A percentile compares a stretch with the other conserved stretches of the same genome.
Evolutionary conservation across 345 rosid genomes (phyloP).

Genomic region (Euclidium syriacum): DNA sequence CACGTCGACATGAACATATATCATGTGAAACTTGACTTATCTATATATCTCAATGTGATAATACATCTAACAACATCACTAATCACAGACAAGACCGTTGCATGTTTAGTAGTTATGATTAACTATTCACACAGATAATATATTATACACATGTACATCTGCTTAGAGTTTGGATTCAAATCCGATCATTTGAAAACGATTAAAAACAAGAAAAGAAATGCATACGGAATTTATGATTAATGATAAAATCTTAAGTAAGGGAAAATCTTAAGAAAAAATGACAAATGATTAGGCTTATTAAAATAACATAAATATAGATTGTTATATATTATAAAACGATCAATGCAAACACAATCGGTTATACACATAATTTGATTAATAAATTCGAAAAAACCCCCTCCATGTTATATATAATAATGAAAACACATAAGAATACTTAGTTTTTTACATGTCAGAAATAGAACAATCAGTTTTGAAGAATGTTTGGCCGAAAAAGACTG

Average conservation of each 20-base stretch:
- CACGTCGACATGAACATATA: conserved; percentile 17
- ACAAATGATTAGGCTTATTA: too few relatives aligned
- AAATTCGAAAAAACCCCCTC: too few relatives aligned
- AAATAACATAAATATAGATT: too few relatives aligned
- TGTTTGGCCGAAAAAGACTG: conserved; percentile 22
- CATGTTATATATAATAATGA: not conserved
- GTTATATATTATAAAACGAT: too few relatives aligned
- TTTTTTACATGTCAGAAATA: conserved; percentile 11
- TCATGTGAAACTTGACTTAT: conserved; percentile 10
- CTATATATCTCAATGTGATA: not conserved
- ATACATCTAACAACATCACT: conserved; percentile 9
- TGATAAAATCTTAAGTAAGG: too few relatives aligned
- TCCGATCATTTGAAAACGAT: too few relatives aligned
- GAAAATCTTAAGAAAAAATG: too few relatives aligned
- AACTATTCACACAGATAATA: not conserved
- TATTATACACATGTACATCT: not conserved
- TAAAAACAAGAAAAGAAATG: too few relatives aligned
- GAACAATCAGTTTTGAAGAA: conserved; percentile 21
- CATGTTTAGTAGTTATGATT: not conserved
- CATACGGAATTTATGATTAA: too few relatives aligned
- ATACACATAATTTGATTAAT: too few relatives aligned
- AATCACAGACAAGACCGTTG: conserved; percentile 15
- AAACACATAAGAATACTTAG: not conserved
- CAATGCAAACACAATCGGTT: too few relatives aligned
- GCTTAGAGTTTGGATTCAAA: too few relatives aligned